A percentile compares a stretch with the other conserved stretches of the same genome.
Evolutionary conservation across 2,329 filamentous ascomycete genomes (phyloP).

Genomic region (Nothophoma quercina): DNA sequence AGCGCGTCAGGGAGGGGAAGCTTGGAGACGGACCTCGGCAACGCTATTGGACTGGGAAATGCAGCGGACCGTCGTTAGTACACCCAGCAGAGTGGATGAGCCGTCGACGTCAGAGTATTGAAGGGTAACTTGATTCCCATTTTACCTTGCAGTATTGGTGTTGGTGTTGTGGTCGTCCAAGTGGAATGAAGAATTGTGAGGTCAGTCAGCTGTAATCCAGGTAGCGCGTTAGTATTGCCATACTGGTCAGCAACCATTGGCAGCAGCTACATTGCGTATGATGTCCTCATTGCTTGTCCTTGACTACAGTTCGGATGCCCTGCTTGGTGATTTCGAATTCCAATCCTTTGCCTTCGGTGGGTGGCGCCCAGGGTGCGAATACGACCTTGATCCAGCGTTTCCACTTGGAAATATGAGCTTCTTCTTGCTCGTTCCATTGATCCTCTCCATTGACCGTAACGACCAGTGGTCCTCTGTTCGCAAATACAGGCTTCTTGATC

Average conservation of each 20-base stretch:
- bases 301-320: conserved; percentile 36
- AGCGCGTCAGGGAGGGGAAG: conserved; percentile 3
- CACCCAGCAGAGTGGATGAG: not conserved
- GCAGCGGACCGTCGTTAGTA: not conserved
- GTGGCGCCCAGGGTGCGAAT: conserved; percentile 78
- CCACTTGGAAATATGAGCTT: conserved; percentile 64
- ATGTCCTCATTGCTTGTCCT: conserved; percentile 12
- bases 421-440: conserved; percentile 49
- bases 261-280: not conserved
- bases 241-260: not conserved
- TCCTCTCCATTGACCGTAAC: conserved; percentile 46
- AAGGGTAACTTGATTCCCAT: not conserved
- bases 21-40: conserved; percentile 9
- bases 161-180: not conserved
- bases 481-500: conserved; percentile 70
- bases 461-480: conserved; percentile 25
- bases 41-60: not conserved
- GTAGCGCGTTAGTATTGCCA: not conserved
- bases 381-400: conserved; percentile 85
- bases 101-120: not conserved
- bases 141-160: not conserved
- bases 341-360: conserved; percentile 61
- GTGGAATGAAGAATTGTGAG: not conserved
- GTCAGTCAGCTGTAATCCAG: too few relatives aligned
- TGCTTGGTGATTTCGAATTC: conserved; percentile 72